Base-by-base conservation (phyloP, 805 yeast genomes). In the Cephaloascus fragrans region DNA sequence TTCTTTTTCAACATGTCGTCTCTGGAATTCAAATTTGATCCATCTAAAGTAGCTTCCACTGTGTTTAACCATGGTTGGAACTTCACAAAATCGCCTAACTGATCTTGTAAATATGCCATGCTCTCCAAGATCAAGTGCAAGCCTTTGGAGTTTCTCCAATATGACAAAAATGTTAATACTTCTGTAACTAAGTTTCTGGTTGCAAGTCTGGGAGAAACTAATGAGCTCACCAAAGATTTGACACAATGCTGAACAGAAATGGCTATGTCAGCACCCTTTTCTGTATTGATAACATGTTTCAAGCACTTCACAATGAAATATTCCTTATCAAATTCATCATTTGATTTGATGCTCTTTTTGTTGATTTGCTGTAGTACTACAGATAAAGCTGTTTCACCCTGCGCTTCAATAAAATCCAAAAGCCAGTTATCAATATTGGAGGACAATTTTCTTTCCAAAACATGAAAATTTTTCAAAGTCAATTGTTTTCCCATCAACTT, bases 291-390 rank as follows among this genome's bases (percentile, higher is more conserved):
- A 2, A 64, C 56, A 40, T 54, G 50, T 41, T 57, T 62, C 38
- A 67, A 55, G 39, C 69, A 65, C 42, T 52, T 57, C 9, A 67
- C 61, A 26, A 66, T 65, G 17, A 49, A 43, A 39, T 46, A 61
- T 40, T 67, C 72, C 39, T 49, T 59, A 38, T 65, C 70, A 31
- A 66, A 61, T 40, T 64, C 71, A 23, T 65, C 71, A 42, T 67
- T 65, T 3, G 69, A 61, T 45, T 67, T 67, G 43, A 65, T 64
- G 41, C 66, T 61, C 43, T 64, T 62, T 41, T 57, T 61, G 45
- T 64, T 67, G 29, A 65, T 54, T 32, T 67, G 50, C 3, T 61
- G 49, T 18, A 67, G 53, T 12, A 61, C 53, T 4, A 62, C 69
- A 0, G 68, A 56, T 10, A 66, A 52, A 0, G 71, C 71, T 3